Conservation (phyloP, 192 early-diverging fungal species). For the Irineochytrium annulatum region DNA sequence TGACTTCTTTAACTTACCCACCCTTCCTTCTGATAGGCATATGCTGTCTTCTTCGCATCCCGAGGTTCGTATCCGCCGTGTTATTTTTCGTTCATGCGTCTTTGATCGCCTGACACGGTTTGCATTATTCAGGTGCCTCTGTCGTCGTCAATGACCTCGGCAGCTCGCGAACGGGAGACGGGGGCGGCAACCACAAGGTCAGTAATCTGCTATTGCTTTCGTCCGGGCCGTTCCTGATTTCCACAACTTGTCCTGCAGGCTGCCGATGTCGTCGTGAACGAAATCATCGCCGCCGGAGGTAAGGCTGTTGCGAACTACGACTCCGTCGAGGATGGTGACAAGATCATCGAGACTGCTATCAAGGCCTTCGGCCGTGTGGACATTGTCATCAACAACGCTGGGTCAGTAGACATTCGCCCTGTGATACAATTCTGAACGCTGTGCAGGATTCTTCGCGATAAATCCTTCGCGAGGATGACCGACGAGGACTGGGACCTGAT, state of each 20-base stretch:
- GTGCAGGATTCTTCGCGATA: constrained; percentile 83
- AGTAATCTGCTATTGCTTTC: neutral
- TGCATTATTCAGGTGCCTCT: constrained; percentile 60
- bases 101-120: neutral
- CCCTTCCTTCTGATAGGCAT: constrained; percentile 53
- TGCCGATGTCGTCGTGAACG: constrained; percentile 93
- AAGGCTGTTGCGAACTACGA: constrained; percentile 95
- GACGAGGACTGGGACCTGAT: constrained; percentile 98
- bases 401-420: constrained; percentile 28
- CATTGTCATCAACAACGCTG: constrained; percentile 97
- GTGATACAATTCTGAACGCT: too few species aligned
- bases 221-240: neutral
- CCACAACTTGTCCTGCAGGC: constrained; percentile 39
- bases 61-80: constrained; percentile 38
- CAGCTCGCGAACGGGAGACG: constrained; percentile 70
- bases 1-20: neutral
- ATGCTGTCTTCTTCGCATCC: constrained; percentile 85
- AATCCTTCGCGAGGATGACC: constrained; percentile 93
- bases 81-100: neutral
- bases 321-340: constrained; percentile 95
- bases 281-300: constrained; percentile 83
- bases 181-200: constrained; percentile 53
- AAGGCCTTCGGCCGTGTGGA: constrained; percentile 93
- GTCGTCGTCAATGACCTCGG: constrained; percentile 98
- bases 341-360: constrained; percentile 96